Percentiles rank a stretch among this genome's conserved stretches.
phyloP scores from a whole-genome alignment of 2,329 filamentous ascomycete species.

The Phialophora chinensis region DNA sequence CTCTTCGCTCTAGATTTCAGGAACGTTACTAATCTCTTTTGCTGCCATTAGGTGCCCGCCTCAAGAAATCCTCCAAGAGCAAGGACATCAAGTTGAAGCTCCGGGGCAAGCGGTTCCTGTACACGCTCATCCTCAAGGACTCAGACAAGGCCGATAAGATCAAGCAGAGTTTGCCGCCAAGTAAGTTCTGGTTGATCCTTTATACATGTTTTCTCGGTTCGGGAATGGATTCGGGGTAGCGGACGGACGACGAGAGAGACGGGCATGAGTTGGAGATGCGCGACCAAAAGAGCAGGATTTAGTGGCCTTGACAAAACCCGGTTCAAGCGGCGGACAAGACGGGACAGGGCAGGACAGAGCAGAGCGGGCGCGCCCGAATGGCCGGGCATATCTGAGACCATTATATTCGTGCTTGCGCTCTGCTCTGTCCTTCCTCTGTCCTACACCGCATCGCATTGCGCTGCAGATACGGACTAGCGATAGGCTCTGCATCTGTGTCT shows the following conservation, averaged over 20 bases:
- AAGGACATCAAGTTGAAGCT: constrained; percentile 99
- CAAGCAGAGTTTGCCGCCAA: constrained; percentile 96
- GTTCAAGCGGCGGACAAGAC: background rate
- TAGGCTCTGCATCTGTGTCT: background rate
- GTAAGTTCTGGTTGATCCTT: constrained; percentile 62
- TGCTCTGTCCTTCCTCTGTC: too few relatives aligned
- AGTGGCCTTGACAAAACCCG: background rate
- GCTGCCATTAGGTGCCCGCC: constrained; percentile 71
- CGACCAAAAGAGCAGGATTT: background rate
- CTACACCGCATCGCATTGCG: too few relatives aligned
- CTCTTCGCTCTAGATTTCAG: background rate
- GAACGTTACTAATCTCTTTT: background rate
- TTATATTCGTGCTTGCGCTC: background rate
- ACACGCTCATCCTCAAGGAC: constrained; percentile 99
- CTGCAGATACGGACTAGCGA: too few relatives aligned
- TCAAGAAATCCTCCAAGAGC: constrained; percentile 93
- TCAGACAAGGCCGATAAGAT: constrained; percentile 99
- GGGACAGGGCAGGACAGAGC: background rate
- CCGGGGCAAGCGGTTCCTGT: constrained; percentile 93
- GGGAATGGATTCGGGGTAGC: background rate
- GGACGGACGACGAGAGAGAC: background rate
- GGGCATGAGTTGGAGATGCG: background rate
- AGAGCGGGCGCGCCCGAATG: background rate
- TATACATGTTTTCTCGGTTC: background rate
- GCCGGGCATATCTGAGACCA: background rate